Evolutionary conservation across 768 basidiomycete species (phyloP), one percentile per base, ranked within the genome.

Genomic region (Sistotremastrum suecicum): DNA sequence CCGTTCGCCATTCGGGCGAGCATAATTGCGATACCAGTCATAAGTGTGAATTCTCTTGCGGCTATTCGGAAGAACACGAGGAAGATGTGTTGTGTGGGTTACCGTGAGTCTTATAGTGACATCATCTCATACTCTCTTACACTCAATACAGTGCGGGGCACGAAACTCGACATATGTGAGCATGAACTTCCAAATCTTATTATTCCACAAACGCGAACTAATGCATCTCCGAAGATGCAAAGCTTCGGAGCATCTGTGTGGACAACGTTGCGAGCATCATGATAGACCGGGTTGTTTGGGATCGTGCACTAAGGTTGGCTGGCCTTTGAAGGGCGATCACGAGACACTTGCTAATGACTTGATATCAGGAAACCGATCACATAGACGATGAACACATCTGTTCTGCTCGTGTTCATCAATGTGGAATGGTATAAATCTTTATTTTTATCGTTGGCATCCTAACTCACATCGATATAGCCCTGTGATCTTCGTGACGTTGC

Each of bases 1-100:
- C 60, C 43, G 65, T 68, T 5, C 60, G 59, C 10, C 79, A 80
- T 48, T 65, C 66, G 4, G 58, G 57, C 1, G 50, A 53, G n/a
- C 78, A 80, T 49, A 58, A 73, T 43, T 80, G 78, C 48, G 56
- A 58, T 31, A 73, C 78, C 0, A 50, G 59, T 20, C 78, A 80
- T 50, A 34, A 50, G 3, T 80, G 78, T 47, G 45, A 46, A 3
- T 63, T 65, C 35, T 32, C 45, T 7, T 78, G 78, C 48, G 61
- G 66, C 36, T 75, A 69, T 49, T 57, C 57, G 34, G 60, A 63
- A 5, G 64, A 68, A 4, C 62, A 63, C 44, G 48, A 51, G 5
- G 54, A 44, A 6, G 55, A 56, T 7, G 62, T 58, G 43, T 28
- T 51, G 1, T 79, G 77, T 55, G 66, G 69, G 10, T 63, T 70